These are phyloP conservation scores for Phytophthora macrochlamydospora DNA, from an alignment of 352 stramenopile species.

Conservation along the genomic window DNA sequence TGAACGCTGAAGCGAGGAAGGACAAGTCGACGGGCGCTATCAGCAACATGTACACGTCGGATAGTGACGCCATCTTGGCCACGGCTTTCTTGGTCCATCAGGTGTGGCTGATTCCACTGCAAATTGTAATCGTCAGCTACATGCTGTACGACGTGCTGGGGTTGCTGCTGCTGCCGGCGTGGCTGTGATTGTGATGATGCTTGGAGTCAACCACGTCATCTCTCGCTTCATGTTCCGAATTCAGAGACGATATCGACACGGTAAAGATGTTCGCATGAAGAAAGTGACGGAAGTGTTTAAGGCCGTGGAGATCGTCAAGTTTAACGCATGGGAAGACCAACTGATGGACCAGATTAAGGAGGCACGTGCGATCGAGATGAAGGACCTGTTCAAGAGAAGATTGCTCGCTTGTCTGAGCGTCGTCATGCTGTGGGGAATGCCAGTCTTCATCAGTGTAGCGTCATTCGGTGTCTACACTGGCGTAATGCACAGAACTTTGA, in stretches of 20 bases:
- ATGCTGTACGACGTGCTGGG: slow-evolving; percentile 54
- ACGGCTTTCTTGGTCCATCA: slow-evolving; percentile 60
- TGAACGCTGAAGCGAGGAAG: slow-evolving; percentile 45
- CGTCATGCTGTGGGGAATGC: slow-evolving; percentile 51
- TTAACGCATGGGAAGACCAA: slow-evolving; percentile 90
- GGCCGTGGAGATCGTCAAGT: slow-evolving; percentile 92
- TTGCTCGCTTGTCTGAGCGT: slow-evolving; percentile 39
- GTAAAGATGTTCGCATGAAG: slow-evolving; percentile 65
- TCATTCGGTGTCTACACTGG: slow-evolving; percentile 52
- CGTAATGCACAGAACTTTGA: slow-evolving; percentile 86
- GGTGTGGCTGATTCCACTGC: slow-evolving; percentile 62
- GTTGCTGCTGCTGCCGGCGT: slow-evolving; percentile 41
- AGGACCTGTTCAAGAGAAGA: slow-evolving; percentile 32
- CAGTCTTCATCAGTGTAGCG: slow-evolving; percentile 50
- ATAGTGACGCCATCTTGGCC: slow-evolving; percentile 50
- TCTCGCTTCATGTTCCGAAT: slow-evolving; percentile 37
- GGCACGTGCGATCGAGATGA: slow-evolving; percentile 38
- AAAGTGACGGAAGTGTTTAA: slow-evolving; percentile 65
- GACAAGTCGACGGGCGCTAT: slow-evolving; percentile 62
- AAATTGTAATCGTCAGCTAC: slow-evolving; percentile 48
- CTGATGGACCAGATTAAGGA: slow-evolving; percentile 70
- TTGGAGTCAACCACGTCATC: slow-evolving; percentile 43
- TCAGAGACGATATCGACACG: slow-evolving; percentile 28
- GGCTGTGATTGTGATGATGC: slow-evolving; percentile 40
- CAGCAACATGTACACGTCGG: slow-evolving; percentile 66